phyloP scores from a whole-genome alignment of 106 monocot genomes.

The Vanilla planifolia region DNA sequence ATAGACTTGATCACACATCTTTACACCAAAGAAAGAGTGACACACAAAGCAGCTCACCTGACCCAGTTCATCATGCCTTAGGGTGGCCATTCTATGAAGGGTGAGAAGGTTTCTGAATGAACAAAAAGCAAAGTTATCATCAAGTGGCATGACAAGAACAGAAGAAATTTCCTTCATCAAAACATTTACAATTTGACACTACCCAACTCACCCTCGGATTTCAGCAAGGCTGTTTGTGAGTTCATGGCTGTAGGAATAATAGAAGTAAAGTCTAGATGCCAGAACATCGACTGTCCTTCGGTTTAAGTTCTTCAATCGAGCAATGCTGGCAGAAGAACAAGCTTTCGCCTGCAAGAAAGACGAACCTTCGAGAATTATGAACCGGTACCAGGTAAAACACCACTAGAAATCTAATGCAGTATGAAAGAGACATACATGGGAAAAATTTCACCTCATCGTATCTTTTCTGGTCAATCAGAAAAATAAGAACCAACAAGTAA shows the following conservation, averaged over 20 bases:
- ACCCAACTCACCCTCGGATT: constrained; percentile 80
- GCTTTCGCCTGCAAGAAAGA: constrained; percentile 59
- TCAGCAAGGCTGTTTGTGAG: constrained; percentile 83
- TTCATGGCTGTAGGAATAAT: constrained; percentile 83
- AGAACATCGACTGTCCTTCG: constrained; percentile 92
- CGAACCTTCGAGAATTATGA: too few species aligned
- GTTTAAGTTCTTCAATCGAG: constrained; percentile 76
- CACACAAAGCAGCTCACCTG: constrained; percentile 68
- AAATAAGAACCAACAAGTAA: constrained; percentile 86
- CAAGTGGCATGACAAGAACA: too few species aligned
- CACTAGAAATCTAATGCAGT: too few species aligned
- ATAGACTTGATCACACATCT: background rate
- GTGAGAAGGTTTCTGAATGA: constrained; percentile 58
- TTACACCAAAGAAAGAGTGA: too few species aligned
- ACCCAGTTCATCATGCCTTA: constrained; percentile 84
- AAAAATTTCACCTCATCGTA: constrained; percentile 78
- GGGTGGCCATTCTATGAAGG: constrained; percentile 73
- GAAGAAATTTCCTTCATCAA: too few species aligned
- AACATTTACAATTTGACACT: background rate
- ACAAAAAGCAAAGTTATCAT: background rate
- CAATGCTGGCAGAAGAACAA: constrained; percentile 79
- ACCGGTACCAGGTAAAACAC: too few species aligned
- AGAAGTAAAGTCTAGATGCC: constrained; percentile 79
- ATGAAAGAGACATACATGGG: too few species aligned
- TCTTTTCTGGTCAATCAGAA: constrained; percentile 80